Base-by-base conservation (phyloP, 2,329 filamentous ascomycete species). In the Drechmeria coniospora region DNA sequence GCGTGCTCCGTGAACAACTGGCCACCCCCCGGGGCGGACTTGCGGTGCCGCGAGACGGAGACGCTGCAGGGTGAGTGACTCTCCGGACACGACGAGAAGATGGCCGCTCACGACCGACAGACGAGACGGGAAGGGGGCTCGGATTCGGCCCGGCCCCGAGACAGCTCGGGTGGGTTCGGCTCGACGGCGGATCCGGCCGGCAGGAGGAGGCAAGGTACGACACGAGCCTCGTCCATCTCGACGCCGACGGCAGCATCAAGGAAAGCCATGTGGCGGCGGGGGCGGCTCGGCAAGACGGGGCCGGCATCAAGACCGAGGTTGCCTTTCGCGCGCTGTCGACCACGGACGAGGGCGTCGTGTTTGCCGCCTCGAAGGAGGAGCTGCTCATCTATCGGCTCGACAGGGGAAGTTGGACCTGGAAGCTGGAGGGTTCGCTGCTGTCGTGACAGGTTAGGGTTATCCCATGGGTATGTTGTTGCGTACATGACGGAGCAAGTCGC, bases 161-260 rank as follows among this genome's bases (percentile, higher is more conserved):
- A 4, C 36, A 40, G n/a, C 19, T 41, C 19, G 23, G 23, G 6
- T 42, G 38, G 41, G 18, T 42, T 12, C 33, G 29, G 9, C 33
- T 31, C 3, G 20, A 19, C 8, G 26, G 26, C 4, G n/a, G n/a
- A n/a, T n/a, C n/a, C n/a, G n/a, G n/a, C n/a, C n/a, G n/a, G n/a
- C n/a, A 21, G 8, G 1, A 25, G 20, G 5, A 28, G 17, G 11
- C 6, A 4, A 24, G 16, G 3, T 37, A 36, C n/a, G 33, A 39
- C 15, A 41, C 34, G 5, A 30, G 27, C 10, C 29, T 43, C 20
- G n/a, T 43, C 8, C 28, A 27, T 17, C 24, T 31, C 4, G 34
- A 32, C 7, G 25, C 27, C 4, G 24, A 30, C 19, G 34, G 31
- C 9, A 21, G 9, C 5, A 22, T 42, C 17, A 21, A 31, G 13